Conservation (phyloP, 1,139 yeast species). For the Oligophagozyma castellii region DNA sequence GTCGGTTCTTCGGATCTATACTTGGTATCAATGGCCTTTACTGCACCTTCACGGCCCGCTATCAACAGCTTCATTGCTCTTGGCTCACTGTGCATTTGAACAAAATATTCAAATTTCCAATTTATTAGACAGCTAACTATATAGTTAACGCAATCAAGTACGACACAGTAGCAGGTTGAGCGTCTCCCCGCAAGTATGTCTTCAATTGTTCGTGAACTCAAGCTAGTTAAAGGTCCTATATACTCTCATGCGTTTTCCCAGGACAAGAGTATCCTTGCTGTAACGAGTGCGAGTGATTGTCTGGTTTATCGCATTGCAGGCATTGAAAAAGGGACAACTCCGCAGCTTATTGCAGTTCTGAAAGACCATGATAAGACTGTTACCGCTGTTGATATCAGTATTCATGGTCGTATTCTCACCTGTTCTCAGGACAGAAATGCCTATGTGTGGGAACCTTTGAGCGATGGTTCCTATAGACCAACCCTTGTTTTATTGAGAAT, state of each 20-base stretch:
- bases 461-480: conserved; percentile 58
- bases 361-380: conserved; percentile 88
- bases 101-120: too few relatives aligned
- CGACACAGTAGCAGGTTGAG: too few relatives aligned
- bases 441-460: conserved; percentile 78
- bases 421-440: conserved; percentile 98
- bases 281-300: conserved; percentile 65
- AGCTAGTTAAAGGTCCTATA: conserved; percentile 73
- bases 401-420: conserved; percentile 83
- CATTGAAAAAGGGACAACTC: conserved; percentile 22
- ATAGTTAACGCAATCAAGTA: too few relatives aligned
- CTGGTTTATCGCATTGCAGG: conserved; percentile 54
- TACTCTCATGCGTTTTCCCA: conserved; percentile 81
- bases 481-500: conserved; percentile 86
- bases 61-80: conserved; percentile 15
- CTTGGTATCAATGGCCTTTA: too few relatives aligned
- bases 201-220: too few relatives aligned
- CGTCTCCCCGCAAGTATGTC: too few relatives aligned
- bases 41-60: conserved; percentile 21
- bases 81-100: too few relatives aligned
- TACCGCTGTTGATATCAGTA: conserved; percentile 86
- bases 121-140: too few relatives aligned
- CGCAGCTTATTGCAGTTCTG: conserved; percentile 41
- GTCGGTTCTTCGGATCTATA: too few relatives aligned
- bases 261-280: conserved; percentile 57